A percentile compares a stretch with the other conserved stretches of the same genome.
These are phyloP conservation scores for Cajanus cajan DNA, from an alignment of 306 rosid species.

Conservation along the genomic window DNA sequence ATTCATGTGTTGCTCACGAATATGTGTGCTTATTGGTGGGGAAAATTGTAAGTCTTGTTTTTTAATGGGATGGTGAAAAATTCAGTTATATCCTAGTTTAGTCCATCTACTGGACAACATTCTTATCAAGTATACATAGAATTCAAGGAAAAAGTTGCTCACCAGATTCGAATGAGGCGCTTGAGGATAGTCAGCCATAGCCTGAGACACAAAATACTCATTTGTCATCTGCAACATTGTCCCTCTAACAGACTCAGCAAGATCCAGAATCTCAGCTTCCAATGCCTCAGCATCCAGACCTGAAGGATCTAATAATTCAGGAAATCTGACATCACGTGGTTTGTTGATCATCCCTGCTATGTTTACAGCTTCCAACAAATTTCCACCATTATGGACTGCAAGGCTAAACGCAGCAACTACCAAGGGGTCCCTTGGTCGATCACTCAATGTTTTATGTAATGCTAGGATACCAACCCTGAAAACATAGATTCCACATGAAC, in stretches of 20 bases:
- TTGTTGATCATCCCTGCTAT: conserved; percentile 59
- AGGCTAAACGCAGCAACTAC: conserved; percentile 75
- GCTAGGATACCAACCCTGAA: conserved; percentile 79
- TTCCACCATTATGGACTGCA: conserved; percentile 71
- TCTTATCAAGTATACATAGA: neutral
- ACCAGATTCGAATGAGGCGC: conserved; percentile 77
- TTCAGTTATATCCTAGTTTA: neutral
- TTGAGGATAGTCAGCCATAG: conserved; percentile 59
- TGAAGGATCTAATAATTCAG: conserved; percentile 58
- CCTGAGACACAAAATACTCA: conserved; percentile 63
- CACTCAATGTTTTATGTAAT: conserved; percentile 65
- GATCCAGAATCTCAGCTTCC: conserved; percentile 46
- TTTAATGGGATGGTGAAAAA: neutral
- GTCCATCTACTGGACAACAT: neutral
- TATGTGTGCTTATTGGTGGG: neutral
- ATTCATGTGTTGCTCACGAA: neutral
- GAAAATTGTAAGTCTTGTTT: neutral
- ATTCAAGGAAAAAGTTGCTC: conserved; percentile 20
- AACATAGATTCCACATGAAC: conserved; percentile 29
- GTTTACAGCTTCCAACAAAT: conserved; percentile 55
- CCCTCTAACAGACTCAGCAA: conserved; percentile 47
- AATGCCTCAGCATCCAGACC: conserved; percentile 39
- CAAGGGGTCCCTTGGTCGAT: conserved; percentile 56
- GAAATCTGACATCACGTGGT: conserved; percentile 51
- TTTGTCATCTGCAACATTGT: conserved; percentile 62